Conservation (phyloP, 768 basidiomycete species). For the Boletus fagicola region DNA sequence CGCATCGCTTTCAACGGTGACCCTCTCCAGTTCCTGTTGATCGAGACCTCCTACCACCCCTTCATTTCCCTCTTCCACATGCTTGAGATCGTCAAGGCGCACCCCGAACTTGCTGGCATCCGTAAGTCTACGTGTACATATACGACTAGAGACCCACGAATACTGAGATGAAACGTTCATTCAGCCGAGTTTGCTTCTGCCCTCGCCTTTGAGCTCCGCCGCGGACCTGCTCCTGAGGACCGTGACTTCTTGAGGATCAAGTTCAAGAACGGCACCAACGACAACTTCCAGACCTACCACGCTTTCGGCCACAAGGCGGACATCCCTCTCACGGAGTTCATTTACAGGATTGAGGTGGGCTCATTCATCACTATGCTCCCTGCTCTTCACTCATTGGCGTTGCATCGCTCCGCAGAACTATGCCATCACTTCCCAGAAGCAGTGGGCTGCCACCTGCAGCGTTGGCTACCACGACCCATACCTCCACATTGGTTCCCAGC, state of each 20-base stretch:
- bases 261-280: conserved; percentile 78
- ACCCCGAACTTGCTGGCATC: conserved; percentile 60
- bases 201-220: conserved; percentile 75
- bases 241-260: conserved; percentile 82
- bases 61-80: conserved; percentile 87
- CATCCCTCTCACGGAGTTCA: conserved; percentile 82
- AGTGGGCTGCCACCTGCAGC: conserved; percentile 45
- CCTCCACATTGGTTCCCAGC: conserved; percentile 32
- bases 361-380: not conserved
- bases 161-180: conserved; percentile 11
- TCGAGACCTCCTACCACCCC: too few relatives aligned
- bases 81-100: conserved; percentile 55
- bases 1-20: too few relatives aligned
- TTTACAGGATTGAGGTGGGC: conserved; percentile 73
- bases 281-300: conserved; percentile 63
- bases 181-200: conserved; percentile 73
- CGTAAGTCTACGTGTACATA: conserved; percentile 46
- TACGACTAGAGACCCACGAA: not conserved
- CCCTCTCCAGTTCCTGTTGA: too few relatives aligned
- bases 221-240: conserved; percentile 69
- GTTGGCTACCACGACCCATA: conserved; percentile 30
- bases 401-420: conserved; percentile 35
- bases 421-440: conserved; percentile 42
- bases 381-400: conserved; percentile 1
- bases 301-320: conserved; percentile 74